phyloP scores from a whole-genome alignment of 2,329 filamentous ascomycete genomes.

The Penicillium sp. region DNA sequence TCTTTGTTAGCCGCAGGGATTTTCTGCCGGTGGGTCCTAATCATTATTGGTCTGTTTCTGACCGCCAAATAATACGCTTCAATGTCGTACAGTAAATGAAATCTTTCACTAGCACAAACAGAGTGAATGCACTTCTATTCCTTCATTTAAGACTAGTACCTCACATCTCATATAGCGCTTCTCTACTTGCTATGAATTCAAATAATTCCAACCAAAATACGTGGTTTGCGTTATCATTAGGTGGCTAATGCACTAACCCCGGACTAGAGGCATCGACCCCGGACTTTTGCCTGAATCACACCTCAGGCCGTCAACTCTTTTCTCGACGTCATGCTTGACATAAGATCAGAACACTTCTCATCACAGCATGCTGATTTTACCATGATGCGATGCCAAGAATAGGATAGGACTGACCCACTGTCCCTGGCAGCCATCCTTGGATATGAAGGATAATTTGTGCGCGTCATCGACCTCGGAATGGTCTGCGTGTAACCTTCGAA shows the following conservation, averaged over 20 bases:
- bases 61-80: neutral
- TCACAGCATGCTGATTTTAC: neutral
- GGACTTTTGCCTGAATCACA: neutral
- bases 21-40: constrained; percentile 14
- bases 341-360: neutral
- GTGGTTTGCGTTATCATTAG: neutral
- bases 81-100: neutral
- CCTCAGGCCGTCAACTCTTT: neutral
- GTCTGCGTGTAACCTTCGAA: constrained; percentile 17
- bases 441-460: constrained; percentile 9
- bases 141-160: too few species aligned
- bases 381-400: neutral
- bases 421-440: neutral
- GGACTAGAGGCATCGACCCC: neutral
- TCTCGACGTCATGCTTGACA: neutral
- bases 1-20: constrained; percentile 13
- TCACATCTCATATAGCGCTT: too few species aligned
- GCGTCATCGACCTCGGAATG: constrained; percentile 20
- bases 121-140: too few species aligned
- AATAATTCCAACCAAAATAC: neutral
- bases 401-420: neutral
- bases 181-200: too few species aligned
- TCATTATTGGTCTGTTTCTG: neutral
- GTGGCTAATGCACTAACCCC: too few species aligned
- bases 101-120: too few species aligned